phyloP scores from a whole-genome alignment of 176 grass and related monocot genomes.

The Cocos nucifera region DNA sequence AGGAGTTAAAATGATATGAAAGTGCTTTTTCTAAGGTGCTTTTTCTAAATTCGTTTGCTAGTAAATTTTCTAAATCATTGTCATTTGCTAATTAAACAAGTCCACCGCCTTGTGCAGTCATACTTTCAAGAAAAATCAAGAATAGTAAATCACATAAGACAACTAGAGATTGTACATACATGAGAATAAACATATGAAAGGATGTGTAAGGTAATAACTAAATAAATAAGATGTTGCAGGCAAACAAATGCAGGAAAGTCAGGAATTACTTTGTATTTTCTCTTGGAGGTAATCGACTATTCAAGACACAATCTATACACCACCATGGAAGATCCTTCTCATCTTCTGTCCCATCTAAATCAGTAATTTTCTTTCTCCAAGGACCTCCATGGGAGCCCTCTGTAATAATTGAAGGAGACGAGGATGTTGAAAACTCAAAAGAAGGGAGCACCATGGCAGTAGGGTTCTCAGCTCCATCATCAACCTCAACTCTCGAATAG shows the following conservation, averaged over 20 bases:
- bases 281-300: conserved; percentile 60
- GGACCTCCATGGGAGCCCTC: conserved; percentile 77
- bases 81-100: too few species aligned
- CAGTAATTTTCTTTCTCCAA: conserved; percentile 88
- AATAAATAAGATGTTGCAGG: neutral
- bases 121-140: too few species aligned
- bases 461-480: conserved; percentile 52
- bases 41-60: too few species aligned
- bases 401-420: conserved; percentile 79
- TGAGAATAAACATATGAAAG: neutral
- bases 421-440: conserved; percentile 74
- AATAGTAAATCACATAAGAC: too few species aligned
- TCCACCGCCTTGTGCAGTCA: too few species aligned
- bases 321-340: conserved; percentile 88
- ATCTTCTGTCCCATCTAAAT: conserved; percentile 85
- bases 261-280: conserved; percentile 85
- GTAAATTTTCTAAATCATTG: too few species aligned
- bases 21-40: too few species aligned
- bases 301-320: conserved; percentile 66
- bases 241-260: neutral
- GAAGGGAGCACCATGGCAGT: conserved; percentile 37
- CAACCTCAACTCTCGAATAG: conserved; percentile 58
- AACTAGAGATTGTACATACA: too few species aligned
- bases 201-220: neutral
- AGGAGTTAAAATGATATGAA: too few species aligned